Conservation (phyloP, 2,329 filamentous ascomycete species). For the Graphiopsis chlorocephala region DNA sequence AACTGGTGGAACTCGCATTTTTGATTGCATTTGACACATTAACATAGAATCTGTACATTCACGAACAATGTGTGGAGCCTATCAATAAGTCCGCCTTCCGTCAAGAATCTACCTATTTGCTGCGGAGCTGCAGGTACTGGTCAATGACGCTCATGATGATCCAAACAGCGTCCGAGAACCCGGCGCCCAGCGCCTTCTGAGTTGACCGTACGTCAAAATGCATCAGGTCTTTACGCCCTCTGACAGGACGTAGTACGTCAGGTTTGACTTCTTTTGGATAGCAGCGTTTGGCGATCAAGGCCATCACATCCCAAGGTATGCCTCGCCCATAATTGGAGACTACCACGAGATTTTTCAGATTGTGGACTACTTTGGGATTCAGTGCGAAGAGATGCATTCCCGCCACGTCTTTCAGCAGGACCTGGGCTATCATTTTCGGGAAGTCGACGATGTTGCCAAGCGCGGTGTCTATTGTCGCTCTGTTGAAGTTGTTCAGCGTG, state of each 20-base stretch:
- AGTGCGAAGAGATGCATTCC: slow-evolving; percentile 28
- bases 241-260: background rate
- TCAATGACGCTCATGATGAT: background rate
- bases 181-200: background rate
- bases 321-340: background rate
- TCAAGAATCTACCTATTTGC: background rate
- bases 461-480: slow-evolving; percentile 12
- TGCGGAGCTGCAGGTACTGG: background rate
- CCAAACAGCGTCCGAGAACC: background rate
- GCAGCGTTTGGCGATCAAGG: background rate
- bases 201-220: background rate
- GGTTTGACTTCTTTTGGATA: background rate
- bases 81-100: background rate
- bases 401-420: slow-evolving; percentile 29
- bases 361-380: background rate
- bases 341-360: background rate
- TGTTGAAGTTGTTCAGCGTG: slow-evolving; percentile 21
- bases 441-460: slow-evolving; percentile 21
- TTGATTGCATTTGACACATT: background rate
- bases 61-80: background rate
- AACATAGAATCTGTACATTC: background rate
- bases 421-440: slow-evolving; percentile 3
- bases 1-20: background rate
- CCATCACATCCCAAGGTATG: background rate
- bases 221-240: background rate